These are phyloP conservation scores for Nasturtium officinale DNA, from an alignment of 345 rosid species.

Conservation along the genomic window DNA sequence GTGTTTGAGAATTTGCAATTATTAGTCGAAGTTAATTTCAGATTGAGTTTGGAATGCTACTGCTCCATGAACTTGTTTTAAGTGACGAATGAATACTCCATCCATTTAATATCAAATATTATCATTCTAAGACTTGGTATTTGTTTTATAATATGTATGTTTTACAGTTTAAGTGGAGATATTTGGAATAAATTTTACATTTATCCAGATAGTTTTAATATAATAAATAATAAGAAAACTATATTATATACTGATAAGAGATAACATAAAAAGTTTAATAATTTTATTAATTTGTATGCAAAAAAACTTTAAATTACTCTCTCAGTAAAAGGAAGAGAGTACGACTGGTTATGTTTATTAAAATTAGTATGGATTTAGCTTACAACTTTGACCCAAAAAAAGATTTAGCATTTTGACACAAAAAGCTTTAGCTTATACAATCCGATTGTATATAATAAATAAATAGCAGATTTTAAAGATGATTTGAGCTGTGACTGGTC, in stretches of 20 bases:
- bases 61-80: background rate
- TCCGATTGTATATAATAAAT: background rate
- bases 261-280: too few relatives aligned
- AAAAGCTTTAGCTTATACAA: background rate
- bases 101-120: too few relatives aligned
- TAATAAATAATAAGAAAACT: too few relatives aligned
- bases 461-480: background rate
- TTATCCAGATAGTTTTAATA: too few relatives aligned
- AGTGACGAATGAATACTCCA: background rate
- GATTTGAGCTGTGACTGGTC: background rate
- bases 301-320: too few relatives aligned
- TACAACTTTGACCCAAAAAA: background rate
- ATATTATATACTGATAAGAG: too few relatives aligned
- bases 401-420: background rate
- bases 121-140: too few relatives aligned
- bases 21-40: background rate
- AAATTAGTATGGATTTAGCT: background rate
- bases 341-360: background rate
- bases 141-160: too few relatives aligned
- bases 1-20: background rate
- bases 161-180: too few relatives aligned
- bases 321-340: too few relatives aligned
- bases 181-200: too few relatives aligned
- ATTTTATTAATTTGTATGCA: too few relatives aligned
- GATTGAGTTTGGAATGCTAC: background rate